Conservation (phyloP, 495 filamentous ascomycete genomes). For the Cercophora sp. region DNA sequence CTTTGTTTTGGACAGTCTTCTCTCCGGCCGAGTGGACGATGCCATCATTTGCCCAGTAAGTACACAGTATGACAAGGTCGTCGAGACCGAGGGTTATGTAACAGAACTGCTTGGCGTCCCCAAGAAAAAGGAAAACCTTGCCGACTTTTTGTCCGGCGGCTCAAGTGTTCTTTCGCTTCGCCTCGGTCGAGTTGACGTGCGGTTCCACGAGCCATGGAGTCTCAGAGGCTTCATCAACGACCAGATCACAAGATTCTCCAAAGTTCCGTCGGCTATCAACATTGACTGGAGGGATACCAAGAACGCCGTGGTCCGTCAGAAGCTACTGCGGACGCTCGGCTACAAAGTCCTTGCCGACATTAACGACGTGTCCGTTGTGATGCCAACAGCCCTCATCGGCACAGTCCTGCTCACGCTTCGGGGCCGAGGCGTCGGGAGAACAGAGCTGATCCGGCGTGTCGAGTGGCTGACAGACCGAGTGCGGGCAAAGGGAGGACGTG, state of each 20-base stretch:
- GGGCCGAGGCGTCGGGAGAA: slow-evolving; percentile 84
- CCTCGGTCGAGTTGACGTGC: slow-evolving; percentile 86
- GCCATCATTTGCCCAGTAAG: slow-evolving; percentile 90
- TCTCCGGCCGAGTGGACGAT: slow-evolving; percentile 85
- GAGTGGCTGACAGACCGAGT: slow-evolving; percentile 87
- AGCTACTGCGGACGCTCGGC: slow-evolving; percentile 75
- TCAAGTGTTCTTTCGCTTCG: slow-evolving; percentile 86
- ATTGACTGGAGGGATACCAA: slow-evolving; percentile 40
- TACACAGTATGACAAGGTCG: slow-evolving; percentile 97
- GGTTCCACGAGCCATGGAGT: slow-evolving; percentile 95
- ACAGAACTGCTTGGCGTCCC: slow-evolving; percentile 89
- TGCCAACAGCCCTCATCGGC: slow-evolving; percentile 94
- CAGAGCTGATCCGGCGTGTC: slow-evolving; percentile 78
- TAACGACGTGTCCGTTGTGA: slow-evolving; percentile 92
- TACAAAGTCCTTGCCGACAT: slow-evolving; percentile 92
- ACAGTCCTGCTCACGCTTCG: slow-evolving; percentile 89
- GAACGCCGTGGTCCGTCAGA: slow-evolving; percentile 46
- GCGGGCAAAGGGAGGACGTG: slow-evolving; percentile 77
- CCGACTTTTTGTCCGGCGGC: slow-evolving; percentile 74
- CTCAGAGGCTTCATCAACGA: slow-evolving; percentile 72
- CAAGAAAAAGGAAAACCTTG: slow-evolving; percentile 89
- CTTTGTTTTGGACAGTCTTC: slow-evolving; percentile 84
- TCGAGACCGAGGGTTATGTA: slow-evolving; percentile 95
- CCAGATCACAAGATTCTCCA: slow-evolving; percentile 55
- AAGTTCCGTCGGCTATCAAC: slow-evolving; percentile 33